Base-by-base conservation (phyloP, 345 rosid species). In the Gossypium arboreum region DNA sequence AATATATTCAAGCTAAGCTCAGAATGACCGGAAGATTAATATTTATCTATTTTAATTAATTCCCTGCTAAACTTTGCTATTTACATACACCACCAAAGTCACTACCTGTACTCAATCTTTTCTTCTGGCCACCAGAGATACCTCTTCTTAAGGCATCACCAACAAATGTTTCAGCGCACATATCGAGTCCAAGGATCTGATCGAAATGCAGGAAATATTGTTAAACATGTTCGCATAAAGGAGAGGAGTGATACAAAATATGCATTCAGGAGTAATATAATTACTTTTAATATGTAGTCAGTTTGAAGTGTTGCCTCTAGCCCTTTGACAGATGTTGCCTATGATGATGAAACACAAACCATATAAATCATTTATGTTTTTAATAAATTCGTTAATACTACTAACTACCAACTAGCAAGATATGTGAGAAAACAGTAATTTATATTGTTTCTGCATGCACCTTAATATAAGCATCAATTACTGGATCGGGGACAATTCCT, bases 41-140 rank as follows among this genome's bases (percentile, higher is more conserved):
- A 43, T 65, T 63, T n/a, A 45, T 5, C 17, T 2, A 1, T 4
- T 67, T 58, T 9, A 34, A 41, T 17, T 41, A 12, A 62, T 16
- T 34, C 39, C 8, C 29, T 56, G 69, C 17, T 65, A n/a, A 43
- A 65, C 52, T 18, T 65, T 64, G 16, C 43, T 65, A 64, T 39
- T 64, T 64, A n/a, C 68, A 11, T 41, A 39, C 68, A 39, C 41
- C 68, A 17, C 41, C 17, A 24, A 60, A 15, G 6, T 12, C 43
- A 65, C 18, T 70, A 86, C 88, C 88, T 64, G 85, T 87, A 20
- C 86, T 85, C 69, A 87, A 59, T 34, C 90, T 67, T 64, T 80
- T 87, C 76, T 85, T 87, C 57, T 87, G 85, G 18, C 88, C 88
- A 27, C 88, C 90, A 9, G 90, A 87, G 29, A 83, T 80, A 34